Evolutionary conservation across 1,139 yeast genomes (phyloP), one percentile per base, ranked within the genome.

Genomic region (Suhomyces panamericanus): DNA sequence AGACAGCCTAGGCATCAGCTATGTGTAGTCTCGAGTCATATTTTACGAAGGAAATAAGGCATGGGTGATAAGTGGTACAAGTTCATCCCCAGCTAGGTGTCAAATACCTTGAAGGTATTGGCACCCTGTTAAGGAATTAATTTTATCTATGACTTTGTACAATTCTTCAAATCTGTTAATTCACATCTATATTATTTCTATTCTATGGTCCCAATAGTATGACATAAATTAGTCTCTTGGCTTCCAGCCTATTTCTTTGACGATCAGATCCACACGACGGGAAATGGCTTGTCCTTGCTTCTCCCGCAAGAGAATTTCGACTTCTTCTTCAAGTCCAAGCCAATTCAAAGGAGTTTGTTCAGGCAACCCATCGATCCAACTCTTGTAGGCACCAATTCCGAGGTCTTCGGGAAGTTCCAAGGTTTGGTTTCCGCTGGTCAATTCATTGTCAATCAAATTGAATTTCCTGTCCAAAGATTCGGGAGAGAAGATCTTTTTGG

Each of bases 341-440:
- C 95, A 87, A 2, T 69, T 60, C 27, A 85, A 70, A 0, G 89
- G 84, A 35, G 79, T 78, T 11, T 69, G 54, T n/a, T 73, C 80
- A 0, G 93, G 93, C 42, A 87, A 60, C 0, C 53, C 44, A 0
- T 60, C 51, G 10, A 84, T 70, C 95, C 95, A 87, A 3, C 57
- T 47, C 5, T 46, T 38, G 49, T 78, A 75, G n/a, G 60, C 70
- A 0, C 59, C 67, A 0, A 55, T 35, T 0, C 64, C 54, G 15
- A 69, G 63, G 0, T 77, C 78, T 33, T 81, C 85, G 0, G 93
- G 91, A 11, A 59, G 51, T 2, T 20, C 32, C 33, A 81, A 52
- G 1, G 15, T 42, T 0, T 70, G 33, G 3, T 17, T 28, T 6
- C 12, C 24, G 1, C 15, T 17, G 1, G 39, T 54, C 3, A 56